Evolutionary conservation across 805 yeast species (phyloP), one percentile per base, ranked within the genome.

Genomic region (Lachancea quebecensis): DNA sequence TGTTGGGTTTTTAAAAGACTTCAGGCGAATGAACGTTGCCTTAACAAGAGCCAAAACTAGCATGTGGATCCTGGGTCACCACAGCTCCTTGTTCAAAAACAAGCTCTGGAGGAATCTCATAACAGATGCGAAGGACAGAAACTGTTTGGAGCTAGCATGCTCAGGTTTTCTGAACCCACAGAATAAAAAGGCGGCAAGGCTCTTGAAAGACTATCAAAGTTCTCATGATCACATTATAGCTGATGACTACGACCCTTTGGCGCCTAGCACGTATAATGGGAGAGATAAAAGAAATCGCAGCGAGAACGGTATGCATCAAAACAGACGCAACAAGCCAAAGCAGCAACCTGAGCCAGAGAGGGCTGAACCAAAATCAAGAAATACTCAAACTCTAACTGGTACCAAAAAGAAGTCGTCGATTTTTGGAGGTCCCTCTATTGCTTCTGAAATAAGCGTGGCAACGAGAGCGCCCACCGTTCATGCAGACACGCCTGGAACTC

Each of bases 1-100:
- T 39, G 87, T 91, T 48, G 99, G 98, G 14, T 93, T 93, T 66
- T 73, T 93, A 61, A 82, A 84, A 39, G 99, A 93, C 66, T 75
- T 82, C 33, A 76, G 99, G 51, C 85, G 99, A 70, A 87, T 93
- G 96, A 93, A 93, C 64, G 99, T 93, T 44, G 98, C 96, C 0
- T 68, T 93, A 32, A 91, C 98, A 1, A 85, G 99, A 69, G 97
- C 98, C 0, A 78, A 83, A 54, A 75, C 95, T 1, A 85, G 98
- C 0, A 69, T 93, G 51, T 93, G 98, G 98, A 81, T 93, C 46
- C 64, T 95, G 12, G 99, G 99, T 16, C 81, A 85, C 54, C 76
- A 73, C 28, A 68, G 71, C n/a, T 79, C 95, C 1, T 73, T 91
- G 52, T 55, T 61, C 6, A 67, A 76, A 44, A 84, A 89, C 59